Base-by-base conservation (phyloP, 441 rosid species). In the Populus tomentosa region DNA sequence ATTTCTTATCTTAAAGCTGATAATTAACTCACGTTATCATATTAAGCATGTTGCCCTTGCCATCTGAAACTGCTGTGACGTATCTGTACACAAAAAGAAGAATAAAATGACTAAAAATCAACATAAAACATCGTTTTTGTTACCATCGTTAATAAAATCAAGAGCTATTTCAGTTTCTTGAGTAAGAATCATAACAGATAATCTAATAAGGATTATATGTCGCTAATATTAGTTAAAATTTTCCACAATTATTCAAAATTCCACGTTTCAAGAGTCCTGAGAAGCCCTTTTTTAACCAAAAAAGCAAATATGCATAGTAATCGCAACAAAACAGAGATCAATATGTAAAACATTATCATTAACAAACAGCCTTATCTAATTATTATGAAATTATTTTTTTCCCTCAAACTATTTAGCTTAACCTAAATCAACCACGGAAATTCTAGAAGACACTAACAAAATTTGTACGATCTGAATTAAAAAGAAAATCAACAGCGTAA, bases 11-110 rank as follows among this genome's bases (percentile, higher is more conserved):
- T 20, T 50, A 21, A 30, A 28, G 28, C 9, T 38, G 42, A 32
- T 40, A 9, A 23, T 53, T 67, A 67, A 83, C 95, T 83, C 83
- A 91, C 98, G 32, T 84, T 67, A 83, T 91, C 94, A 89, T 83
- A 89, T 91, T 94, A 74, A 95, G 94, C 97, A 92, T 90, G 78
- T 82, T 89, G 78, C 77, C 94, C 97, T 91, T 66, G 86, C 91
- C 84, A 76, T 80, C 85, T 95, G 92, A 70, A 86, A 91, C 82
- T 89, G 92, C 80, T 90, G 97, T 20, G 95, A 91, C 90, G 88
- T 79, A 82, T 95, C 99, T 92, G 90, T 80, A 78, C 13, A 65
- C 62, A 24, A 56, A 70, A 56, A 69, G 28, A 69, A 75, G 24
- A 14, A 28, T 35, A 24, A 18, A 26, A 16, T 10, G 26, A 23